These are phyloP conservation scores for Isatis tinctoria DNA, from an alignment of 345 rosid species.

Conservation along the genomic window DNA sequence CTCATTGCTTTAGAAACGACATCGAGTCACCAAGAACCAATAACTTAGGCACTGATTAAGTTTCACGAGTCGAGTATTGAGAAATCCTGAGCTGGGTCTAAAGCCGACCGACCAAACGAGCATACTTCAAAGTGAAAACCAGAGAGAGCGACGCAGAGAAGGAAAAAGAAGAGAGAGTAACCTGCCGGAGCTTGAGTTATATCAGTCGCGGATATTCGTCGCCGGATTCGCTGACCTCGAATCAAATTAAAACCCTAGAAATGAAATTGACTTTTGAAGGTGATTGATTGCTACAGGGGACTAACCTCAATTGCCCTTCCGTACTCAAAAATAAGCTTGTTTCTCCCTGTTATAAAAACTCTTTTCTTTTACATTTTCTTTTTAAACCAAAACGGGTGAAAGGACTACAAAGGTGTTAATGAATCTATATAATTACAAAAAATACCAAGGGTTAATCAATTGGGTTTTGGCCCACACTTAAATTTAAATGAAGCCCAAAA, in stretches of 20 bases:
- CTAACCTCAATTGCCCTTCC: too few species aligned
- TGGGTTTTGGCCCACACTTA: too few species aligned
- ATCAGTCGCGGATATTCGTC: conserved; percentile 26
- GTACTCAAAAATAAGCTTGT: too few species aligned
- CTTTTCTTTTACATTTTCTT: too few species aligned
- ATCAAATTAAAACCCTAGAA: conserved; percentile 34
- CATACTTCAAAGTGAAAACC: conserved; percentile 8
- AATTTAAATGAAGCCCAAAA: too few species aligned
- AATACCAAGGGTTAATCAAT: too few species aligned
- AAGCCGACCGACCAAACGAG: background rate
- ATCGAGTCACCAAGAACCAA: background rate
- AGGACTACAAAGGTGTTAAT: too few species aligned
- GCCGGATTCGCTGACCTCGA: conserved; percentile 28
- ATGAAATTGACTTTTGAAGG: conserved; percentile 28
- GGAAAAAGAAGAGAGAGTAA: background rate
- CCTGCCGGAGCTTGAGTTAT: conserved; percentile 12
- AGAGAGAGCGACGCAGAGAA: background rate
- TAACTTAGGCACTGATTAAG: background rate
- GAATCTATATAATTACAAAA: too few species aligned
- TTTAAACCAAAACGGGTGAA: too few species aligned
- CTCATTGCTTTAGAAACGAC: background rate
- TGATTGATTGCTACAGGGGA: conserved; percentile 28
- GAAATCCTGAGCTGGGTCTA: conserved; percentile 3
- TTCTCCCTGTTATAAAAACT: too few species aligned
- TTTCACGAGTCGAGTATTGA: background rate